A percentile compares a stretch with the other conserved stretches of the same genome.
These are phyloP conservation scores for Typha latifolia DNA, from an alignment of 176 grass and related monocot genomes.

Conservation along the genomic window DNA sequence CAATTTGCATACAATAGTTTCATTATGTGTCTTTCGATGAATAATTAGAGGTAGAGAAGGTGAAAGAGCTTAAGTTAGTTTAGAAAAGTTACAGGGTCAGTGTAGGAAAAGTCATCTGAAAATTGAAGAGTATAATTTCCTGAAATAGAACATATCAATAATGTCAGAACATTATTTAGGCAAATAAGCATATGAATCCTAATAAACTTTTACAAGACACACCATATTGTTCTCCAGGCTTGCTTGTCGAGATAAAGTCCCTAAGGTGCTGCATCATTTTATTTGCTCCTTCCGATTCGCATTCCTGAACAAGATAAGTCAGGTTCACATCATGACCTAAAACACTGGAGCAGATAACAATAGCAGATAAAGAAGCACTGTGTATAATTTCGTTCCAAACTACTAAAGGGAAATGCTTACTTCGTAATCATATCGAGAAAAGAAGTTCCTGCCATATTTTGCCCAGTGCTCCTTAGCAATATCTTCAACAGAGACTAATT, in stretches of 20 bases:
- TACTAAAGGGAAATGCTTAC: slow-evolving; percentile 17
- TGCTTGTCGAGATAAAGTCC: slow-evolving; percentile 54
- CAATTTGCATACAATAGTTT: too few relatives aligned
- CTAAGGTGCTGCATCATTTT: slow-evolving; percentile 69
- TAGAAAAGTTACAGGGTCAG: slow-evolving; percentile 42
- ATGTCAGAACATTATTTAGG: not conserved
- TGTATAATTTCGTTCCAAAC: too few relatives aligned
- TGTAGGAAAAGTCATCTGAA: slow-evolving; percentile 89
- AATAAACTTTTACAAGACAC: not conserved
- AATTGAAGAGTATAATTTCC: slow-evolving; percentile 62
- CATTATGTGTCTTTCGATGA: too few relatives aligned
- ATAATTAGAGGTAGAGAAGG: not conserved
- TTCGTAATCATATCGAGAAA: slow-evolving; percentile 95
- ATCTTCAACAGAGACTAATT: slow-evolving; percentile 72
- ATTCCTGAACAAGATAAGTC: slow-evolving; percentile 34
- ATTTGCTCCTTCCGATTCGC: slow-evolving; percentile 62
- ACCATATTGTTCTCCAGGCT: slow-evolving; percentile 60
- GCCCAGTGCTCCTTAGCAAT: slow-evolving; percentile 87
- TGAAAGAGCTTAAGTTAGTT: not conserved
- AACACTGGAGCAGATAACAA: too few relatives aligned
- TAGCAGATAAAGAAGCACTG: too few relatives aligned
- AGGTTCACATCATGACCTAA: not conserved
- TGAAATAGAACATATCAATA: slow-evolving; percentile 22
- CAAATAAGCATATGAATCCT: not conserved
- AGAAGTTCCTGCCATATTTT: slow-evolving; percentile 85